These are phyloP conservation scores for Neophaeococcomyces aloes DNA, from an alignment of 2,329 filamentous ascomycete species.

Conservation along the genomic window DNA sequence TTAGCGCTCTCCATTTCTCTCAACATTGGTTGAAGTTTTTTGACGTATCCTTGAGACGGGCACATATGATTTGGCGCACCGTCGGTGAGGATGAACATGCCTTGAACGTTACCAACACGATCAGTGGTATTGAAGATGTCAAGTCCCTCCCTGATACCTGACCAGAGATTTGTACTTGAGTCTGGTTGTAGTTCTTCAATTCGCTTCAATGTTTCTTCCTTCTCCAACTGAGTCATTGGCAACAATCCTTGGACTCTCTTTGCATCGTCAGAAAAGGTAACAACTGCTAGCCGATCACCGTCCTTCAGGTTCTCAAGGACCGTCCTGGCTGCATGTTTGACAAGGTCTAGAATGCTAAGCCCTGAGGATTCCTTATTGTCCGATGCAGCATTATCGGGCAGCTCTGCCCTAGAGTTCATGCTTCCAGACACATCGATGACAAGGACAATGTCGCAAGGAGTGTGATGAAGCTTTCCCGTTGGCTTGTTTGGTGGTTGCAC, in stretches of 20 bases:
- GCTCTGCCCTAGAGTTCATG: slow-evolving; percentile 42
- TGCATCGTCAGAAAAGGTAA: slow-evolving; percentile 41
- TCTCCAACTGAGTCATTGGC: slow-evolving; percentile 40
- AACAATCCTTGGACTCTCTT: slow-evolving; percentile 38
- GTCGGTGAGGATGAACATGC: slow-evolving; percentile 28
- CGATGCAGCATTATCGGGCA: slow-evolving; percentile 29
- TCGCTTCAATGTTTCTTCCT: slow-evolving; percentile 32
- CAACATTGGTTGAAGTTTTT: slow-evolving; percentile 37
- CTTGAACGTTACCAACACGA: slow-evolving; percentile 24
- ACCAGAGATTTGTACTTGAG: slow-evolving; percentile 47
- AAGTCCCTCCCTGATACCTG: slow-evolving; percentile 44
- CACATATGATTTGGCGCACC: slow-evolving; percentile 44
- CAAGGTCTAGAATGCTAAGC: slow-evolving; percentile 47
- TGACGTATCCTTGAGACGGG: slow-evolving; percentile 44
- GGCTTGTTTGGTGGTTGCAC: slow-evolving; percentile 19
- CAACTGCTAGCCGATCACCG: slow-evolving; percentile 47
- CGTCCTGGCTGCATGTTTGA: slow-evolving; percentile 49
- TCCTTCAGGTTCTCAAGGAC: slow-evolving; percentile 48
- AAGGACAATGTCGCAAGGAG: slow-evolving; percentile 50
- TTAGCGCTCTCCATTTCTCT: slow-evolving; percentile 14
- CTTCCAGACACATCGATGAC: slow-evolving; percentile 52
- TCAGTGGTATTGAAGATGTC: slow-evolving; percentile 33
- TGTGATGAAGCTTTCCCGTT: slow-evolving; percentile 20
- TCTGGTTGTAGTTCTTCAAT: slow-evolving; percentile 35
- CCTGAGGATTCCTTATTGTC: slow-evolving; percentile 37